Evolutionary conservation across 2,329 filamentous ascomycete genomes (phyloP).

Genomic region (Achaetomium macrosporum): DNA sequence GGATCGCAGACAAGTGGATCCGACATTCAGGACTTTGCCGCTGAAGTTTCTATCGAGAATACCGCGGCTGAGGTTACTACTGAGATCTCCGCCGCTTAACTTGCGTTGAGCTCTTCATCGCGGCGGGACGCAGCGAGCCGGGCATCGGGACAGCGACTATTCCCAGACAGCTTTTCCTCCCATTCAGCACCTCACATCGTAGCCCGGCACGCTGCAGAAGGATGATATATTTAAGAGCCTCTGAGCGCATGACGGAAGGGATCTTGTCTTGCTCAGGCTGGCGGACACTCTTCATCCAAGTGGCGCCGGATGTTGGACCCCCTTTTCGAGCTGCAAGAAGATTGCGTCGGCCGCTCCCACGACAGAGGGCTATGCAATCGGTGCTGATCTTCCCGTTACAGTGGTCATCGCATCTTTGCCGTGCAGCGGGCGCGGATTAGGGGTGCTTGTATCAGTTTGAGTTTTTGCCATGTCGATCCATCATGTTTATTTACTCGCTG

Average conservation of each 20-base stretch:
- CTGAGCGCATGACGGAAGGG: too few species aligned
- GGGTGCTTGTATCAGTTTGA: background rate
- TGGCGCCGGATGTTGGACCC: too few species aligned
- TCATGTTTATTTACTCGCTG: background rate
- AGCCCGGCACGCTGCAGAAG: too few species aligned
- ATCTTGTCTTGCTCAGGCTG: too few species aligned
- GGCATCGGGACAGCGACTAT: background rate
- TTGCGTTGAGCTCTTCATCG: background rate
- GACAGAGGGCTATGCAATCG: too few species aligned
- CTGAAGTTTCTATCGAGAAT: background rate
- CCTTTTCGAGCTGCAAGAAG: too few species aligned
- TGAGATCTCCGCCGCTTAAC: background rate
- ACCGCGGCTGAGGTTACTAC: background rate
- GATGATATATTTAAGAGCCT: too few species aligned
- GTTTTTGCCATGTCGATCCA: background rate
- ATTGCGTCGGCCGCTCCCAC: too few species aligned
- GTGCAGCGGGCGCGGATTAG: background rate
- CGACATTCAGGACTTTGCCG: background rate
- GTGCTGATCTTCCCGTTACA: background rate
- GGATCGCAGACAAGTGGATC: constrained; percentile 4
- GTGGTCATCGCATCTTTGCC: background rate
- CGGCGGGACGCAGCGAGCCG: background rate
- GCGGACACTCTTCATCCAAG: too few species aligned
- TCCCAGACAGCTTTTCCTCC: background rate
- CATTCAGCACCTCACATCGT: too few species aligned